A percentile compares a stretch with the other conserved stretches of the same genome.
Evolutionary conservation across 176 grass and related monocot species (phyloP).

Genomic region (Triticum turgidum): DNA sequence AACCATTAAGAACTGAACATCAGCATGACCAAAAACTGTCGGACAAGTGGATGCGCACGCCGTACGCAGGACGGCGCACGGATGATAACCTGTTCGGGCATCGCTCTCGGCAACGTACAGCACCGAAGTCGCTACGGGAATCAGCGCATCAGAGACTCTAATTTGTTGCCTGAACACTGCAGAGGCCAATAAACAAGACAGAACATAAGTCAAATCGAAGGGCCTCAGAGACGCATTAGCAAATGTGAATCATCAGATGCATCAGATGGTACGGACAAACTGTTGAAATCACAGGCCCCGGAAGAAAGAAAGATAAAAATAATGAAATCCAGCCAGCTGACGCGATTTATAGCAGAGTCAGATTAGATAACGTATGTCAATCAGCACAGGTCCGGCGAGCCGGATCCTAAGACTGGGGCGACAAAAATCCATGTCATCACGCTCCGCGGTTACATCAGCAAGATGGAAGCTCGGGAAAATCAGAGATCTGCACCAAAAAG

Average conservation of each 20-base stretch:
- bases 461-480: too few species aligned
- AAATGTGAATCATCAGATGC: neutral
- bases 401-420: slow-evolving; percentile 79
- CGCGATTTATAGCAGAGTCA: slow-evolving; percentile 25
- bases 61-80: neutral
- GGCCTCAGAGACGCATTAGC: neutral
- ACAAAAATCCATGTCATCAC: slow-evolving; percentile 62
- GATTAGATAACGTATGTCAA: slow-evolving; percentile 52
- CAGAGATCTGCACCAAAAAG: neutral
- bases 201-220: neutral
- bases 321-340: too few species aligned
- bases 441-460: neutral
- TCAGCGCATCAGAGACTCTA: neutral
- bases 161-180: neutral
- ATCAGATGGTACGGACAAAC: neutral
- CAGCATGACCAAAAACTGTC: neutral
- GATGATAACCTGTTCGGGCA: neutral
- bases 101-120: neutral
- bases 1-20: too few species aligned
- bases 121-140: neutral
- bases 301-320: neutral
- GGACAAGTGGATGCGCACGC: neutral
- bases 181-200: too few species aligned
- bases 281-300: neutral
- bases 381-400: slow-evolving; percentile 46